A percentile compares a stretch with the other conserved stretches of the same genome.
phyloP scores from a whole-genome alignment of 208 protist genomes.

The Porcisia hertigi region DNA sequence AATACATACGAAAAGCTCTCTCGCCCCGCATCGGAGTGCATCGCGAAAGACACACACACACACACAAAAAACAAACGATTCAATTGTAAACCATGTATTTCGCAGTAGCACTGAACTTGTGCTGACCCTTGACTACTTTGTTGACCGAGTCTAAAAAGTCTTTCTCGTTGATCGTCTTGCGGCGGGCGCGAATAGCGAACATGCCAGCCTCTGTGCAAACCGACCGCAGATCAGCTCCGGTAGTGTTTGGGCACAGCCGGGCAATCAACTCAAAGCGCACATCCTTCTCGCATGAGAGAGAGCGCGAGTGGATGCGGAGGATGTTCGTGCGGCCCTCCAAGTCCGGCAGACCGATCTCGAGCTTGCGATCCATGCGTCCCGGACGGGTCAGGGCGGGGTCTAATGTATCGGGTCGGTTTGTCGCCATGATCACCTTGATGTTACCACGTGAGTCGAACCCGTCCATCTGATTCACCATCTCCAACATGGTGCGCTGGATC shows the following conservation, averaged over 20 bases:
- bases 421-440: constrained; percentile 99
- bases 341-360: constrained; percentile 99
- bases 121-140: constrained; percentile 99
- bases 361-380: constrained; percentile 99
- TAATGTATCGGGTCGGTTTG: constrained; percentile 99
- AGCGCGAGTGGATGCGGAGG: constrained; percentile 98
- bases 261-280: constrained; percentile 99
- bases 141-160: constrained; percentile 99
- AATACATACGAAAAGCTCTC: too few relatives aligned
- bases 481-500: constrained; percentile 99
- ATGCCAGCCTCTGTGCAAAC: constrained; percentile 99
- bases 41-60: too few relatives aligned
- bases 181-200: constrained; percentile 99
- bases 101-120: constrained; percentile 99
- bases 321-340: constrained; percentile 98
- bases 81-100: constrained; percentile 99
- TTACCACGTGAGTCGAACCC: constrained; percentile 99
- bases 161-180: constrained; percentile 99
- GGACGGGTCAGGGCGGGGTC: constrained; percentile 99
- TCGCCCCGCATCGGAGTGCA: too few relatives aligned
- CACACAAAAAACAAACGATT: not conserved
- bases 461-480: constrained; percentile 99
- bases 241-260: constrained; percentile 98
- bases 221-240: constrained; percentile 96
- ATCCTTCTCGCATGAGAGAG: constrained; percentile 97